Evolutionary conservation across 345 rosid species (phyloP).

Genomic region (Aurinia saxatilis): DNA sequence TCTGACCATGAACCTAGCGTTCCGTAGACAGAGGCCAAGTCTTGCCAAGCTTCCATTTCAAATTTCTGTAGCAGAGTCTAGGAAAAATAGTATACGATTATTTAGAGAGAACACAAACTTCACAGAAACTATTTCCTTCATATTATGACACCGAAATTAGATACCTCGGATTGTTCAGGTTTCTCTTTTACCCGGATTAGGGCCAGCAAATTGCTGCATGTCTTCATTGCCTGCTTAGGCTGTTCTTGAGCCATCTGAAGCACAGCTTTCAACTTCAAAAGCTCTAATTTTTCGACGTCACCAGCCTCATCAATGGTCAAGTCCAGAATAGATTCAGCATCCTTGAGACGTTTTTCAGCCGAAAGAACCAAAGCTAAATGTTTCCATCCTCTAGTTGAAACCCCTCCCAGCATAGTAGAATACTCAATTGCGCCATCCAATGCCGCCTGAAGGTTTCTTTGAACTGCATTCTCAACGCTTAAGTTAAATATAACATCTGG

Average conservation of each 20-base stretch:
- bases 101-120: constrained; percentile 7
- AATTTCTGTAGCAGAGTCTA: constrained; percentile 43
- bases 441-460: constrained; percentile 73
- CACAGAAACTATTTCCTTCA: background rate
- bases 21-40: constrained; percentile 61
- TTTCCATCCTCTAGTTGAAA: constrained; percentile 68
- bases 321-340: constrained; percentile 65
- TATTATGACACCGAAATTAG: constrained; percentile 6
- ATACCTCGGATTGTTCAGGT: constrained; percentile 43
- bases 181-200: constrained; percentile 68
- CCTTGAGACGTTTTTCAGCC: constrained; percentile 59
- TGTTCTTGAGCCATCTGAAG: constrained; percentile 79
- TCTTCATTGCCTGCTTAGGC: constrained; percentile 84
- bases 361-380: constrained; percentile 64
- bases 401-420: constrained; percentile 45
- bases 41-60: constrained; percentile 81
- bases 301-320: constrained; percentile 73
- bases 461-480: constrained; percentile 71
- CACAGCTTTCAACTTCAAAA: constrained; percentile 68
- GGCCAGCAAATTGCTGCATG: constrained; percentile 71
- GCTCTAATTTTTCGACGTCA: constrained; percentile 56
- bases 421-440: constrained; percentile 57
- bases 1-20: constrained; percentile 60
- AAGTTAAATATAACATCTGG: constrained; percentile 53
- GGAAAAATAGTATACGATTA: constrained; percentile 4